A percentile compares a stretch with the other conserved stretches of the same genome.
Evolutionary conservation across 129 eudicot genomes (phyloP).

Genomic region (Ambrosia trifida): DNA sequence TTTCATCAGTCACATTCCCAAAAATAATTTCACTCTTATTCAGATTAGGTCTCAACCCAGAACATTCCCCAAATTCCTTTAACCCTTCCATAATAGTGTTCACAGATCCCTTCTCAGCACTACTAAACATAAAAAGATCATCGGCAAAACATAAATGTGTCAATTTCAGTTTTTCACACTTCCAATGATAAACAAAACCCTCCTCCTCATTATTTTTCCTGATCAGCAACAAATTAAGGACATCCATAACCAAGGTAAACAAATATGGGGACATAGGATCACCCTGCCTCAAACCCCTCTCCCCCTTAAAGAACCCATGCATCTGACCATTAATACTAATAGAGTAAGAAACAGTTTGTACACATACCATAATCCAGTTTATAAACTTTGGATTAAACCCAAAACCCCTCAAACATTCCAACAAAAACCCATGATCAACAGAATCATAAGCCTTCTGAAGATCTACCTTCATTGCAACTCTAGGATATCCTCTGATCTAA

Average conservation of each 20-base stretch:
- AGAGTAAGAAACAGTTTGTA: not conserved
- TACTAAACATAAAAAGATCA: not conserved
- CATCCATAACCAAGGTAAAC: not conserved
- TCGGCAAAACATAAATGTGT: not conserved
- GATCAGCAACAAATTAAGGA: too few relatives aligned
- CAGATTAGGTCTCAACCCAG: too few relatives aligned
- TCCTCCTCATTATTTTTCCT: not conserved
- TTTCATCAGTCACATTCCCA: too few relatives aligned
- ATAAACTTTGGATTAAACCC: not conserved
- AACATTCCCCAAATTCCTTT: not conserved
- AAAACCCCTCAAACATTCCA: not conserved
- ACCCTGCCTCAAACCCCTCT: not conserved
- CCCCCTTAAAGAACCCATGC: not conserved
- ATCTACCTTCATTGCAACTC: not conserved
- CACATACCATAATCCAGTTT: not conserved
- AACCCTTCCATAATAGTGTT: not conserved
- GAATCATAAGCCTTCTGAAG: not conserved
- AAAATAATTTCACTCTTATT: too few relatives aligned
- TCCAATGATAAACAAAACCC: not conserved
- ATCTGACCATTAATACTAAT: not conserved
- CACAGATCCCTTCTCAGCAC: not conserved
- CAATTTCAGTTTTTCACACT: not conserved
- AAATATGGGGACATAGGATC: not conserved
- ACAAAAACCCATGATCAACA: not conserved
- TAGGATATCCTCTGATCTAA: not conserved